Base-by-base conservation (phyloP, 2,329 filamentous ascomycete species). In the Neurospora sp. region DNA sequence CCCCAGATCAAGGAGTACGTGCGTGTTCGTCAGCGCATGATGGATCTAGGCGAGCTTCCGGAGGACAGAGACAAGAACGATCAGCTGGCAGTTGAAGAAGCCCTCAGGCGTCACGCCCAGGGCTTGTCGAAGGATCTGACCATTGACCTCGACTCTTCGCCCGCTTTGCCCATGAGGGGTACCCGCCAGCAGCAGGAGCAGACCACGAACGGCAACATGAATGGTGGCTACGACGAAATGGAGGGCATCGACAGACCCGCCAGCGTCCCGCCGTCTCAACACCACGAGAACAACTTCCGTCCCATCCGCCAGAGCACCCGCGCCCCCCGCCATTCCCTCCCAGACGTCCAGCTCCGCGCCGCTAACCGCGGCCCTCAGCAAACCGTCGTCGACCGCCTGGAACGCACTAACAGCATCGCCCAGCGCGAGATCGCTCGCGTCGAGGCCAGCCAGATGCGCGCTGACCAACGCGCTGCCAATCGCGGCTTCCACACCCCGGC, bases 1-100 rank as follows among this genome's bases (percentile, higher is more conserved):
- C 80, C 82, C 1, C 87, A 90, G 73, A 81, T 90, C 67, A 90
- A 90, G 76, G 87, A 90, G 74, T 90, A 89, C 73, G 86, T 85
- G 68, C 86, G 87, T 19, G 83, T 90, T 46, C 85, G 88, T 4
- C 87, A 89, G 75, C 82, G 79, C 66, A 87, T 90, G 73, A 78
- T 89, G 0, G 86, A 89, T 66, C 78, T 80, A 5, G 85, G 83
- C 33, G 88, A 90, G 76, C 77, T 75, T 0, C 76, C 81, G 0
- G 82, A 83, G 0, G 82, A 88, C 2, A 82, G 83, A 19, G 75
- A 78, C 4, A 77, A 78, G 0, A 89, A 90, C 73, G 85, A 87
- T 73, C 78, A 77, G 1, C 80, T 81, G 68, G 87, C 87, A 1
- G 84, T 87, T 0, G 78, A 77, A 8, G 84, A 87, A 28, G 86